Evolutionary conservation across 805 yeast species (phyloP).

Genomic region (Candida maris): DNA sequence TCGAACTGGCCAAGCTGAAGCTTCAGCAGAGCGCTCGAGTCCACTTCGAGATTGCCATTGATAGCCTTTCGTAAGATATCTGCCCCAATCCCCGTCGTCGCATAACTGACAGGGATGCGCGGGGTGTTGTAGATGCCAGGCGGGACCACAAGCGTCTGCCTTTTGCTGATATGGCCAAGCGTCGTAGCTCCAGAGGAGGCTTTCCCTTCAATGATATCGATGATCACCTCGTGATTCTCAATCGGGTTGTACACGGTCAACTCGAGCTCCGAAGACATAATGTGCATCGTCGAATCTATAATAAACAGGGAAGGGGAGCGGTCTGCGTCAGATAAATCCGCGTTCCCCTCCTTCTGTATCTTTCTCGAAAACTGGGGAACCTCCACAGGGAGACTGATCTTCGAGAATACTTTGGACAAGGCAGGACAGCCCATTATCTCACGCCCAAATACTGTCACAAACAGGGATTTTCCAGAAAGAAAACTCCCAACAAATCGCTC

Average conservation of each 20-base stretch:
- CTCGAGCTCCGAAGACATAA: slow-evolving; percentile 52
- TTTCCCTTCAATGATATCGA: slow-evolving; percentile 41
- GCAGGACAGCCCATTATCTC: slow-evolving; percentile 19
- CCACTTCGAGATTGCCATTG: slow-evolving; percentile 47
- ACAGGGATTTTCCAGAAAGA: slow-evolving; percentile 37
- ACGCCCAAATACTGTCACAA: slow-evolving; percentile 29
- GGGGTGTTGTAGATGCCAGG: slow-evolving; percentile 53
- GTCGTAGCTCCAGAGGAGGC: slow-evolving; percentile 46
- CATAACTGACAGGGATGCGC: slow-evolving; percentile 45
- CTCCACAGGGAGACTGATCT: slow-evolving; percentile 26
- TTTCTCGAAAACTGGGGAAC: slow-evolving; percentile 24
- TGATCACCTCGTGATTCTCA: slow-evolving; percentile 39
- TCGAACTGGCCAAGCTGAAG: slow-evolving; percentile 38
- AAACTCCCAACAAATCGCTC: slow-evolving; percentile 37
- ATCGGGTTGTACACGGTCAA: slow-evolving; percentile 54
- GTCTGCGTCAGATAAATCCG: background rate
- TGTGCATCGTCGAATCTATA: slow-evolving; percentile 48
- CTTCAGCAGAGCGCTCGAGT: slow-evolving; percentile 42
- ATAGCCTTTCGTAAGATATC: slow-evolving; percentile 48
- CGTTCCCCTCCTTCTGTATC: slow-evolving; percentile 5
- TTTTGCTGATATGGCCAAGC: slow-evolving; percentile 42
- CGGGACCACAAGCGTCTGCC: slow-evolving; percentile 41
- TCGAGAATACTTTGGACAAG: slow-evolving; percentile 25
- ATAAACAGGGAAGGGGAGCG: slow-evolving; percentile 37
- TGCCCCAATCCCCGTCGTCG: slow-evolving; percentile 41